These are phyloP conservation scores for Quercus tomentella DNA, from an alignment of 331 rosid species.

Conservation along the genomic window DNA sequence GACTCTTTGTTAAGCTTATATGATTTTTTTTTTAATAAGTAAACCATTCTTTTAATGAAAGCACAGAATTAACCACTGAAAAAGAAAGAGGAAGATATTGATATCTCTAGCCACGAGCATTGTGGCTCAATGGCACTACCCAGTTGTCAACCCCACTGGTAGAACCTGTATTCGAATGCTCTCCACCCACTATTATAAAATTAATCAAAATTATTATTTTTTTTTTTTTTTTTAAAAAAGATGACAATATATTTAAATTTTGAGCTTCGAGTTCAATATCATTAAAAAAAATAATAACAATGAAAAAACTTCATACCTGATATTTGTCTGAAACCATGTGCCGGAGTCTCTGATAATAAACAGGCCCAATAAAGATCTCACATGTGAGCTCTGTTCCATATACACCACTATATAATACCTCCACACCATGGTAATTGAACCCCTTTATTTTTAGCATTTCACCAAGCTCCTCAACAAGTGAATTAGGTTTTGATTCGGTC, in stretches of 20 bases:
- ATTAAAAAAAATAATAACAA: neutral
- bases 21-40: too few relatives aligned
- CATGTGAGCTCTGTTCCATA: conserved; percentile 88
- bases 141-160: too few relatives aligned
- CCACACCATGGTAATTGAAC: conserved; percentile 88
- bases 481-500: conserved; percentile 34
- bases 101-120: too few relatives aligned
- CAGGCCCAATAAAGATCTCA: conserved; percentile 94
- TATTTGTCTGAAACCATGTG: conserved; percentile 99
- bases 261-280: neutral
- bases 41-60: neutral
- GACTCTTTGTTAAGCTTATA: too few relatives aligned
- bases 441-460: conserved; percentile 66
- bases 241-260: too few relatives aligned
- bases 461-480: conserved; percentile 93
- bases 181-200: too few relatives aligned
- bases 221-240: too few relatives aligned
- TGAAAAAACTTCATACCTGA: conserved; percentile 46
- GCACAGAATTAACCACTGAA: neutral
- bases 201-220: too few relatives aligned
- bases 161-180: too few relatives aligned
- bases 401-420: conserved; percentile 90
- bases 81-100: neutral
- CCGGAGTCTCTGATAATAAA: conserved; percentile 91
- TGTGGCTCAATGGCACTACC: too few relatives aligned